These are phyloP conservation scores for Russula emetica DNA, from an alignment of 768 basidiomycete genomes.

Conservation along the genomic window DNA sequence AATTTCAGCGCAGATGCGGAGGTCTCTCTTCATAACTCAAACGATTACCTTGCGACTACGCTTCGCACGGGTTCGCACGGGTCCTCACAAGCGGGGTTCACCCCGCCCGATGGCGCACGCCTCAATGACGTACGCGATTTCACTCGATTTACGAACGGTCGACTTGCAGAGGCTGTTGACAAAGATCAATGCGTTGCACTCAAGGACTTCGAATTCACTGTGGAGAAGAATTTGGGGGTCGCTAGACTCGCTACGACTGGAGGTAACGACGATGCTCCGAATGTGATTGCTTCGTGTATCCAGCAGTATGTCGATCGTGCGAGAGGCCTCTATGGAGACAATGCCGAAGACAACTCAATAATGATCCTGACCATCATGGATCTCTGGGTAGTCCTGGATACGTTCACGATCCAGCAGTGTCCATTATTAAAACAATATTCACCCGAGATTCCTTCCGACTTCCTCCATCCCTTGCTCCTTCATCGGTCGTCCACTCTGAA, in stretches of 20 bases:
- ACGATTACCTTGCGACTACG: not conserved
- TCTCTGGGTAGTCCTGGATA: constrained; percentile 48
- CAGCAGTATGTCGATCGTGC: constrained; percentile 1
- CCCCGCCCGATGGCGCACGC: not conserved
- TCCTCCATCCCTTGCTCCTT: constrained; percentile 44
- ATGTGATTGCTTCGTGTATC: constrained; percentile 7
- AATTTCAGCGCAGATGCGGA: not conserved
- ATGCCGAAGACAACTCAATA: constrained; percentile 15
- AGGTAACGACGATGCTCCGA: not conserved
- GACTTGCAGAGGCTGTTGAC: not conserved
- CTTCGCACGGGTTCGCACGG: not conserved
- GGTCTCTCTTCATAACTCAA: constrained; percentile 1
- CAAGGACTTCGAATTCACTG: constrained; percentile 6
- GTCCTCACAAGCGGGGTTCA: not conserved
- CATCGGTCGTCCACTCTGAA: constrained; percentile 26
- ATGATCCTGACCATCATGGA: constrained; percentile 36
- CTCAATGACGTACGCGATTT: not conserved
- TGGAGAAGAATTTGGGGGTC: constrained; percentile 9
- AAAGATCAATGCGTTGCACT: not conserved
- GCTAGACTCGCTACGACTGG: not conserved
- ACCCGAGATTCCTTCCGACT: constrained; percentile 39
- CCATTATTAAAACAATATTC: constrained; percentile 44
- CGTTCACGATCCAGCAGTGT: constrained; percentile 34
- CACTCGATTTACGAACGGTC: not conserved
- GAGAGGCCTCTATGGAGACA: not conserved